Percentiles rank a stretch among this genome's conserved stretches.
Conservation (phyloP, 805 yeast genomes). For the Teunomyces panamensis region DNA sequence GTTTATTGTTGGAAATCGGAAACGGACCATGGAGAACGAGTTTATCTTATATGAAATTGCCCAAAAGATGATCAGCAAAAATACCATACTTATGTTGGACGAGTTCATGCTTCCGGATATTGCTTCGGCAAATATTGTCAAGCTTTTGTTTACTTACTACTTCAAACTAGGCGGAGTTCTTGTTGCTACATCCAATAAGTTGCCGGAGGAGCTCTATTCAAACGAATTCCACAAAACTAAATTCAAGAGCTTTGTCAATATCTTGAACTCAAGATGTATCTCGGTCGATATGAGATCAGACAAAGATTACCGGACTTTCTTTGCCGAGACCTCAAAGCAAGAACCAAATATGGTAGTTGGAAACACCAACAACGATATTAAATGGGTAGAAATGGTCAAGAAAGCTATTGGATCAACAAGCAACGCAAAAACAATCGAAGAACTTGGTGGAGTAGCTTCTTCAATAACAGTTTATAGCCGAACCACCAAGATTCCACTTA, state of each 20-base stretch:
- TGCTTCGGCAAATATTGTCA: conserved; percentile 68
- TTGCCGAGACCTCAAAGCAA: conserved; percentile 11
- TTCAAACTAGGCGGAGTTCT: conserved; percentile 73
- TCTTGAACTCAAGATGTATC: conserved; percentile 57
- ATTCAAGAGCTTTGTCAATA: conserved; percentile 54
- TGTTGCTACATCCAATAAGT: conserved; percentile 69
- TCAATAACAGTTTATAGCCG: conserved; percentile 57
- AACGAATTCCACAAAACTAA: conserved; percentile 59
- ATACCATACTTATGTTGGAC: conserved; percentile 61
- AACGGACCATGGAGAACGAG: conserved; percentile 48
- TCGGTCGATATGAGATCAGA: conserved; percentile 59
- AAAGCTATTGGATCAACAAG: neutral
- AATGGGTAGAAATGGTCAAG: conserved; percentile 36
- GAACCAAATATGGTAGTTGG: conserved; percentile 31
- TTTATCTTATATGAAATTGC: conserved; percentile 66
- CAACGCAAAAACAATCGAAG: conserved; percentile 11
- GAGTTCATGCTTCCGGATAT: conserved; percentile 78
- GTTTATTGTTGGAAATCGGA: conserved; percentile 22
- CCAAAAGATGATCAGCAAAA: conserved; percentile 54
- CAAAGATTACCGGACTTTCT: conserved; percentile 50
- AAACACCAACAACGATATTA: conserved; percentile 16
- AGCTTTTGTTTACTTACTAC: conserved; percentile 62
- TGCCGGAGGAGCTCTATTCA: conserved; percentile 70
- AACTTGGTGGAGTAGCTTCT: conserved; percentile 18
- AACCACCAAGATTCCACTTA: conserved; percentile 43